These are phyloP conservation scores for Astrocystis sublimbata DNA, from an alignment of 495 filamentous ascomycete genomes.

Conservation along the genomic window DNA sequence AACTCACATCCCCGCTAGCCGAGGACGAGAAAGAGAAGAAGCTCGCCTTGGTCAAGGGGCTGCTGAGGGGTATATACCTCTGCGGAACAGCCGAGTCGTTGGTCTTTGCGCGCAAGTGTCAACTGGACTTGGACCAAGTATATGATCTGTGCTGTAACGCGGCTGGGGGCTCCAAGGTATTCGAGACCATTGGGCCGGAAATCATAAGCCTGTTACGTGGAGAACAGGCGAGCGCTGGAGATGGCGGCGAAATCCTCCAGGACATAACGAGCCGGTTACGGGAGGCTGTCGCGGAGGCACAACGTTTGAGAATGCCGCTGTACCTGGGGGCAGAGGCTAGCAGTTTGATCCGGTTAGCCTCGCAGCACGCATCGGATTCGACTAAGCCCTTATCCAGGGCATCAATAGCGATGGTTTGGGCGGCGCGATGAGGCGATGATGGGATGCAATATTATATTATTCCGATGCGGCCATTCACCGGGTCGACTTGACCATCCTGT, in stretches of 20 bases:
- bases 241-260: slow-evolving; percentile 29
- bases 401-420: slow-evolving; percentile 42
- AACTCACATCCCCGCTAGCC: not conserved
- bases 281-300: slow-evolving; percentile 54
- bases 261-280: slow-evolving; percentile 50
- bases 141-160: slow-evolving; percentile 68
- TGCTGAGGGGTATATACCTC: slow-evolving; percentile 66
- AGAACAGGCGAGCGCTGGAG: slow-evolving; percentile 23
- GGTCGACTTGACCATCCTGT: not conserved
- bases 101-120: slow-evolving; percentile 61
- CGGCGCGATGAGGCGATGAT: slow-evolving; percentile 10
- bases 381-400: slow-evolving; percentile 29
- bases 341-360: slow-evolving; percentile 36
- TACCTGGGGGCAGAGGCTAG: slow-evolving; percentile 43
- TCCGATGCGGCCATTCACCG: not conserved
- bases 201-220: slow-evolving; percentile 49
- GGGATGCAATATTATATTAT: not conserved
- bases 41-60: slow-evolving; percentile 56
- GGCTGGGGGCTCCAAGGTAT: slow-evolving; percentile 65
- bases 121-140: slow-evolving; percentile 65
- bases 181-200: slow-evolving; percentile 57
- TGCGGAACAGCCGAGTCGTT: slow-evolving; percentile 66
- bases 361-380: slow-evolving; percentile 18
- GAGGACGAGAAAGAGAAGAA: slow-evolving; percentile 37
- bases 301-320: slow-evolving; percentile 43